Evolutionary conservation across 192 early-diverging fungal genomes (phyloP), one percentile per base, ranked within the genome.

Genomic region (Mortierella hygrophila): DNA sequence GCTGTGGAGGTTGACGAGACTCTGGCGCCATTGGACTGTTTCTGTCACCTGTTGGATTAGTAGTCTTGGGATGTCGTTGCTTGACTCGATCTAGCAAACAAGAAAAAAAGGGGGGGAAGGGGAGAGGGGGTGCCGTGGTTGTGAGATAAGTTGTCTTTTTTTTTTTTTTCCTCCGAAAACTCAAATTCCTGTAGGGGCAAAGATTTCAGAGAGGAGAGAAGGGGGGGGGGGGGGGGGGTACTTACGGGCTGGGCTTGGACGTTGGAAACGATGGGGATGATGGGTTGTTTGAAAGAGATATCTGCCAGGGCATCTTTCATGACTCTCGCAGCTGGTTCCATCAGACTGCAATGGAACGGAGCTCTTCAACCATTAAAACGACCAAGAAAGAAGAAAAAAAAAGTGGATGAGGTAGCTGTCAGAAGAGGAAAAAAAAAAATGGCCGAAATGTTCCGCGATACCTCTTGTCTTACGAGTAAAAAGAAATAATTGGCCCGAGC

Each of bases 261-360:
- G 86, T 99, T 99, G 10, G 97, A 97, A 42, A 99, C 93, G 23
- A 99, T 94, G 41, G 96, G 93, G 63, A 98, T 94, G 21, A 86
- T 75, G 42, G 97, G 97, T 49, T 90, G 89, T 26, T 90, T 68
- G 55, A 99, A 94, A 49, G 94, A 91, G 18, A 94, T 91, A 46
- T 86, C 84, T 16, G 85, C 89, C n/a, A 99, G 90, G 7, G 93
- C 94, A 11, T 91, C 82, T 44, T 90, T 91, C 92, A 99, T 95
- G 29, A 85, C 90, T 41, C 93, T 90, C 4, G 95, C 95, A 6
- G 97, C 98, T 32, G 96, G 95, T 40, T 90, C 90, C 98, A 99
- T 98, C 74, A 99, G 88, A 55, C 89, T 92, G 88, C 97, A 98
- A 89, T 99, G 98, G 82, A 99, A 99, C 6, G 98, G 98, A 37